These are phyloP conservation scores for Stenogyne calaminthoides DNA, from an alignment of 305 asterid genomes.

Conservation along the genomic window DNA sequence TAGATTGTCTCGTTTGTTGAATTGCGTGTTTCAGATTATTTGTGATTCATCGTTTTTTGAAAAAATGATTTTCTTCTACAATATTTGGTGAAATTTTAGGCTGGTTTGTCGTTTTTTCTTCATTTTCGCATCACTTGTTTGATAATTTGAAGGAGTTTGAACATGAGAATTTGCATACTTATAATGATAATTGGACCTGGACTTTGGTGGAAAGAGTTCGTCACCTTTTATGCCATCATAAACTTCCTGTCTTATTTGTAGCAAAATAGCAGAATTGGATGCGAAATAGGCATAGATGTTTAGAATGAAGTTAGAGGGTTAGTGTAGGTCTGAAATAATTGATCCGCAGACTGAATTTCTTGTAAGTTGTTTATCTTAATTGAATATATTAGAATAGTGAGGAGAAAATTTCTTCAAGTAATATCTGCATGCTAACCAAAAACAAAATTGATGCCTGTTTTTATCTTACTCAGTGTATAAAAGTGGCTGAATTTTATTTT, in stretches of 20 bases:
- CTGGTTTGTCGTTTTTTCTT: background rate
- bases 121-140: background rate
- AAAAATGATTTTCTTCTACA: background rate
- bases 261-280: background rate
- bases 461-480: background rate
- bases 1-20: background rate
- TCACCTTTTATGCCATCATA: background rate
- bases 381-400: background rate
- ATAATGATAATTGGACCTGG: background rate
- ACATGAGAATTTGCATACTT: background rate
- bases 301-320: background rate
- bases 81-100: background rate
- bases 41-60: background rate
- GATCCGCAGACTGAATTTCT: background rate
- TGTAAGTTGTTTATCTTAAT: background rate
- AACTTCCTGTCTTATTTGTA: background rate
- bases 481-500: background rate
- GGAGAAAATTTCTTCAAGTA: background rate
- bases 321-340: background rate
- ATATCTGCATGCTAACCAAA: background rate
- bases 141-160: background rate
- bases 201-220: background rate
- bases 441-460: background rate
- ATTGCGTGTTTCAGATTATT: background rate
- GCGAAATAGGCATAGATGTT: background rate